Percentiles rank a stretch among this genome's conserved stretches.
phyloP scores from a whole-genome alignment of 2,329 filamentous ascomycete species.

The Huntiella bhutanensis region DNA sequence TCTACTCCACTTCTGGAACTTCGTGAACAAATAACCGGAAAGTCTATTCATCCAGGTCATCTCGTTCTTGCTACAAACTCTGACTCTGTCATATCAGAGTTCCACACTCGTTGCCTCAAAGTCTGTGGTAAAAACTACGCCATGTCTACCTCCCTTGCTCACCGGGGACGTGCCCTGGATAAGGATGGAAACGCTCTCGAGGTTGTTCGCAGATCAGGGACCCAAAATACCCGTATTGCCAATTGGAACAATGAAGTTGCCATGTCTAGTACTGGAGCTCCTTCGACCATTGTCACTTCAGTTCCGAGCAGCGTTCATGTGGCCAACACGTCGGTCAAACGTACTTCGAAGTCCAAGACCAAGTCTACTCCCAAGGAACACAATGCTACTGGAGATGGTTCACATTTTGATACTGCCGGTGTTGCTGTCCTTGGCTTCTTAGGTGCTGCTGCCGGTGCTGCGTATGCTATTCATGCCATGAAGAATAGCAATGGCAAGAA shows the following conservation, averaged over 20 bases:
- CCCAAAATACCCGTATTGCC: slow-evolving; percentile 24
- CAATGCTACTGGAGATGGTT: slow-evolving; percentile 4
- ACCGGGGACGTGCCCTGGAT: slow-evolving; percentile 45
- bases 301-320: background rate
- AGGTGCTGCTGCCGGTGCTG: slow-evolving; percentile 12
- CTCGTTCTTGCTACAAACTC: slow-evolving; percentile 1
- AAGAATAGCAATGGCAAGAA: slow-evolving; percentile 8
- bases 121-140: background rate
- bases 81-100: slow-evolving; percentile 3
- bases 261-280: slow-evolving; percentile 12
- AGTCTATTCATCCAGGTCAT: slow-evolving; percentile 4
- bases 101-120: background rate
- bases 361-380: background rate
- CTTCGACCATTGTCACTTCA: slow-evolving; percentile 4
- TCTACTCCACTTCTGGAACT: slow-evolving; percentile 4
- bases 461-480: slow-evolving; percentile 10
- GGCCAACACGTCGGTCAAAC: slow-evolving; percentile 3
- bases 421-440: slow-evolving; percentile 11
- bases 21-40: background rate
- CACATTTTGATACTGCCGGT: slow-evolving; percentile 6
- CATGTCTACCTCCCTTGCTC: slow-evolving; percentile 2
- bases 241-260: slow-evolving; percentile 31
- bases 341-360: background rate
- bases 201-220: slow-evolving; percentile 30
- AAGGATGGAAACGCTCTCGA: slow-evolving; percentile 73